Percentiles rank a stretch among this genome's conserved stretches.
Evolutionary conservation across 805 yeast species (phyloP).

Genomic region (Trichomonascus vanleenenianus): DNA sequence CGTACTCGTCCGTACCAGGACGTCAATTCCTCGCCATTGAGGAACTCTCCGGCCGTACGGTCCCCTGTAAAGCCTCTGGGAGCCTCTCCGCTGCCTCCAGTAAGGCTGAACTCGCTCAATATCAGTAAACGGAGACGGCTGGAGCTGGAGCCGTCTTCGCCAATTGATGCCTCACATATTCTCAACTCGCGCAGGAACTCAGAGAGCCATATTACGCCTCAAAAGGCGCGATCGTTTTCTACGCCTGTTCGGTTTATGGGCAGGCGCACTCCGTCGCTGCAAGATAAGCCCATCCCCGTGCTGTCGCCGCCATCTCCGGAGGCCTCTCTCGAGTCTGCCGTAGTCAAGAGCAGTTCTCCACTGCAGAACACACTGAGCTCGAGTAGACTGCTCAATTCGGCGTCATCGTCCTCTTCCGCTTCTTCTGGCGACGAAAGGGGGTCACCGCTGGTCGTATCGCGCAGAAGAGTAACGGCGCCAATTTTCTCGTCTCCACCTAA

Average conservation of each 20-base stretch:
- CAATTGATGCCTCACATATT: conserved; percentile 3
- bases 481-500: background rate
- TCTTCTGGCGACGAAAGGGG: background rate
- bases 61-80: conserved; percentile 6
- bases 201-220: conserved; percentile 12
- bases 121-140: conserved; percentile 15
- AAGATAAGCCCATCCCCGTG: conserved; percentile 23
- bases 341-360: background rate
- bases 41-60: conserved; percentile 2
- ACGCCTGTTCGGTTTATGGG: conserved; percentile 10
- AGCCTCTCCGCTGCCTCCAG: conserved; percentile 5
- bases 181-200: conserved; percentile 3
- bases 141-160: conserved; percentile 11
- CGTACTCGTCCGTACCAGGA: too few species aligned
- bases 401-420: background rate
- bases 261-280: conserved; percentile 23
- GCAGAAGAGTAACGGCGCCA: background rate
- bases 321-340: background rate
- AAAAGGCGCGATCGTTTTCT: conserved; percentile 17
- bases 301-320: conserved; percentile 20
- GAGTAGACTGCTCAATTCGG: background rate
- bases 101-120: conserved; percentile 6
- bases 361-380: background rate
- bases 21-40: too few species aligned
- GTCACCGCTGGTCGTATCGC: background rate